Conservation (phyloP, 768 basidiomycete species). For the Rhizopogon sp. region DNA sequence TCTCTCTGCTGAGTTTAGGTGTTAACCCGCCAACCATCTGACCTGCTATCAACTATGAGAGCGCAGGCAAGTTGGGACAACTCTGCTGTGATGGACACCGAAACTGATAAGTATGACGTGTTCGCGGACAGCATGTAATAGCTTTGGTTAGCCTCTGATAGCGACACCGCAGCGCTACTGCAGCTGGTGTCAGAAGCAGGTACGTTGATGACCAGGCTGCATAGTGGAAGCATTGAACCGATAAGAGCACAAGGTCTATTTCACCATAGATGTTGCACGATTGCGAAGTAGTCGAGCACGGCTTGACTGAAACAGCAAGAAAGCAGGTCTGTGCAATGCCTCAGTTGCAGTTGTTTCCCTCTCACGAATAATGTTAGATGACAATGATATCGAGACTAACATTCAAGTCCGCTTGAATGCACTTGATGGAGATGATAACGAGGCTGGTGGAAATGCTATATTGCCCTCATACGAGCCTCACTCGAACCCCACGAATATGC, state of each 20-base stretch:
- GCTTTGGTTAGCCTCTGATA: slow-evolving; percentile 75
- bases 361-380: slow-evolving; percentile 42
- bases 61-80: no score
- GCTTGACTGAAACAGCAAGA: slow-evolving; percentile 86
- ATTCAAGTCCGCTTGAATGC: slow-evolving; percentile 36
- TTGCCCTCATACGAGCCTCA: background rate
- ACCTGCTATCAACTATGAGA: no score
- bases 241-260: slow-evolving; percentile 49
- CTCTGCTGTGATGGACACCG: no score
- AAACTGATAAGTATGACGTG: slow-evolving; percentile 33
- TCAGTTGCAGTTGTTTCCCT: background rate
- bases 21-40: no score
- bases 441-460: background rate
- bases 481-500: background rate
- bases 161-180: slow-evolving; percentile 72
- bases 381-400: slow-evolving; percentile 76
- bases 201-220: slow-evolving; percentile 18
- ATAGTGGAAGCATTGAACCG: background rate
- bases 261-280: slow-evolving; percentile 62
- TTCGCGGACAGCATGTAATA: slow-evolving; percentile 64
- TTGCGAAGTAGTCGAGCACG: slow-evolving; percentile 48
- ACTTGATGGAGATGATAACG: background rate
- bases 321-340: slow-evolving; percentile 51
- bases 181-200: slow-evolving; percentile 82
- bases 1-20: no score